Conservation (phyloP, 75 land plant species). For the Pinus albicaulis region DNA sequence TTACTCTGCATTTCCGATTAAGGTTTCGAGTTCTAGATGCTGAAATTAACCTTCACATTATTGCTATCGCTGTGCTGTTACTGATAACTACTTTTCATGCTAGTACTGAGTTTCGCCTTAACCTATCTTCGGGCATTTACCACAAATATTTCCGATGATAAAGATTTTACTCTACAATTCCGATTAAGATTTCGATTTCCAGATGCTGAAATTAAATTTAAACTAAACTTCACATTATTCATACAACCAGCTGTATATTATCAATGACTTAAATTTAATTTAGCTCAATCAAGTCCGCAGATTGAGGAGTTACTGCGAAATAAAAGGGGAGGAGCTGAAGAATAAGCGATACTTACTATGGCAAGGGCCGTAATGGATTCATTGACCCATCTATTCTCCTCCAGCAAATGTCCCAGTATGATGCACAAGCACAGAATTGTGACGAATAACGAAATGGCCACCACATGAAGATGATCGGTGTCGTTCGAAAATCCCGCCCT, state of each 20-base stretch:
- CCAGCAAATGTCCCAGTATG: conserved; percentile 80
- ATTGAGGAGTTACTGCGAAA: neutral
- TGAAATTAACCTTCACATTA: neutral
- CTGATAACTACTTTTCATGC: too few relatives aligned
- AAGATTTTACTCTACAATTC: too few relatives aligned
- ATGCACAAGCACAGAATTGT: conserved; percentile 80
- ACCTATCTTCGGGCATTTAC: too few relatives aligned
- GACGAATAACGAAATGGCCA: conserved; percentile 66
- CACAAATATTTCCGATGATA: too few relatives aligned
- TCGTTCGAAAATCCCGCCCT: conserved; percentile 4
- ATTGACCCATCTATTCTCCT: conserved; percentile 85
- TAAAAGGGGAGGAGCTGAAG: neutral
- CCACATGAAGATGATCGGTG: conserved; percentile 34
- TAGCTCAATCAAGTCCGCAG: too few relatives aligned
- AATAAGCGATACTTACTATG: conserved; percentile 39
- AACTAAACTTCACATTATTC: neutral
- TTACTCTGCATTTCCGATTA: neutral
- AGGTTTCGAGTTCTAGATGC: neutral
- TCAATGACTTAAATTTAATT: neutral
- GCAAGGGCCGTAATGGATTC: conserved; percentile 81
- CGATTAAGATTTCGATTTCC: neutral
- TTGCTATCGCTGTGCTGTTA: too few relatives aligned
- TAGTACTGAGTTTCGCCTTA: too few relatives aligned
- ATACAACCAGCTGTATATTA: neutral
- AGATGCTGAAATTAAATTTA: neutral